Evolutionary conservation across 2,329 filamentous ascomycete species (phyloP).

Genomic region (Hirsutella thompsonii): DNA sequence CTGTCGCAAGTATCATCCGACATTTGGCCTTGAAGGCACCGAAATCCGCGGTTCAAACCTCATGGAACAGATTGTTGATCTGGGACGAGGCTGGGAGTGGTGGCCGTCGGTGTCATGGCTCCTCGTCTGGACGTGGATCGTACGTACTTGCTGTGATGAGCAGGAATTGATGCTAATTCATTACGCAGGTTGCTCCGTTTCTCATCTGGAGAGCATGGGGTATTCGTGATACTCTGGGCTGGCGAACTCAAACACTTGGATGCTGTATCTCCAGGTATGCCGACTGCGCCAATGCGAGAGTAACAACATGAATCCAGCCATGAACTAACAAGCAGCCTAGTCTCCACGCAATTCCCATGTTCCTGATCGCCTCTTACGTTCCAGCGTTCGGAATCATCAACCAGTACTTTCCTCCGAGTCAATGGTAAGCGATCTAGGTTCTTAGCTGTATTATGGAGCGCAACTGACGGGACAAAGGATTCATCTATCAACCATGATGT

Average conservation of each 20-base stretch:
- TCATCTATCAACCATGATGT: constrained; percentile 41
- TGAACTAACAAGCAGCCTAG: too few relatives aligned
- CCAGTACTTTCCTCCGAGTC: constrained; percentile 16
- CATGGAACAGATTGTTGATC: constrained; percentile 27
- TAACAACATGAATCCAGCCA: too few relatives aligned
- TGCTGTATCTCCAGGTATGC: constrained; percentile 26
- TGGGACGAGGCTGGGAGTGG: constrained; percentile 45
- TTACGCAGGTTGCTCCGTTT: constrained; percentile 29
- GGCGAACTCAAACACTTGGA: constrained; percentile 47
- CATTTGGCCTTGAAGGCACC: constrained; percentile 30
- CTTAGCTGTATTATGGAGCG: background rate
- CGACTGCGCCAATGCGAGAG: too few relatives aligned
- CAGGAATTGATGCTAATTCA: background rate
- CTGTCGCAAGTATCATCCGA: constrained; percentile 43
- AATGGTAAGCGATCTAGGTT: constrained; percentile 1
- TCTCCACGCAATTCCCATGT: constrained; percentile 51
- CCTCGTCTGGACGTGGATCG: constrained; percentile 38
- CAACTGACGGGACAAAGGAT: constrained; percentile 11
- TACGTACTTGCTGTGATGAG: constrained; percentile 7
- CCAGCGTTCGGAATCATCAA: constrained; percentile 37
- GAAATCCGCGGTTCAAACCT: constrained; percentile 16
- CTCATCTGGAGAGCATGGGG: constrained; percentile 46
- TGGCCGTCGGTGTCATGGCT: constrained; percentile 43
- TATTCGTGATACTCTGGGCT: constrained; percentile 52
- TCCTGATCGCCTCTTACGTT: constrained; percentile 43